Conservation (phyloP, 139 green algal genomes). For the Micractinium sp. region DNA sequence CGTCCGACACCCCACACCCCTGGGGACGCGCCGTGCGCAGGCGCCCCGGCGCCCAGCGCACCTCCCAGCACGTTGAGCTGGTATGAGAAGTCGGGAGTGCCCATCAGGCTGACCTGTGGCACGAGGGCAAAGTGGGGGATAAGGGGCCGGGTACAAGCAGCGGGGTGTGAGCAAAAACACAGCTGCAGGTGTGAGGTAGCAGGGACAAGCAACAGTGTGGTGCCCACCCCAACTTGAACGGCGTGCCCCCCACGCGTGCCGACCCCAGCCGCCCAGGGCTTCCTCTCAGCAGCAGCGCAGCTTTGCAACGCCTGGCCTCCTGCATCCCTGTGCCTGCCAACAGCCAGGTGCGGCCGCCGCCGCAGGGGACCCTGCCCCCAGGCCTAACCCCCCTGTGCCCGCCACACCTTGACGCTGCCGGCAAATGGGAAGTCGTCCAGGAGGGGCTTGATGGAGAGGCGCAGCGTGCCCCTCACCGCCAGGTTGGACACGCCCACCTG, state of each 20-base stretch:
- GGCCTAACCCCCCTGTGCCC: not conserved
- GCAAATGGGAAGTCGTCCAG: slow-evolving; percentile 44
- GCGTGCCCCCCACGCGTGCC: no score
- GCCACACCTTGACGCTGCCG: slow-evolving; percentile 22
- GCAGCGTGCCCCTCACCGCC: slow-evolving; percentile 30
- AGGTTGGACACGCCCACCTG: slow-evolving; percentile 40
- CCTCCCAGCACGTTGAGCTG: slow-evolving; percentile 10
- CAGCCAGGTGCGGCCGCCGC: no score
- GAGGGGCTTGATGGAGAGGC: slow-evolving; percentile 34
- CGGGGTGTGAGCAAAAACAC: no score
- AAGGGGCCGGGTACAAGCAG: not conserved
- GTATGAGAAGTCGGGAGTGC: slow-evolving; percentile 11
- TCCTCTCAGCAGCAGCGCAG: no score
- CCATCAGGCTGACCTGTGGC: not conserved
- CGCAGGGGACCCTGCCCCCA: not conserved
- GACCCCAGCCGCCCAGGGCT: no score
- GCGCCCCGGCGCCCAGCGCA: not conserved
- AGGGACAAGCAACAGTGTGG: no score
- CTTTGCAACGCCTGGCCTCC: no score
- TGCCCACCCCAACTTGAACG: no score
- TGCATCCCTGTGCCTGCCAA: no score
- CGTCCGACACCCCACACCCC: no score
- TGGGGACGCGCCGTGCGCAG: not conserved
- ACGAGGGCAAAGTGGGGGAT: not conserved
- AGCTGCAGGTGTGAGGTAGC: not conserved